Base-by-base conservation (phyloP, 805 yeast species). In the Tetrapisispora pingtungensis region DNA sequence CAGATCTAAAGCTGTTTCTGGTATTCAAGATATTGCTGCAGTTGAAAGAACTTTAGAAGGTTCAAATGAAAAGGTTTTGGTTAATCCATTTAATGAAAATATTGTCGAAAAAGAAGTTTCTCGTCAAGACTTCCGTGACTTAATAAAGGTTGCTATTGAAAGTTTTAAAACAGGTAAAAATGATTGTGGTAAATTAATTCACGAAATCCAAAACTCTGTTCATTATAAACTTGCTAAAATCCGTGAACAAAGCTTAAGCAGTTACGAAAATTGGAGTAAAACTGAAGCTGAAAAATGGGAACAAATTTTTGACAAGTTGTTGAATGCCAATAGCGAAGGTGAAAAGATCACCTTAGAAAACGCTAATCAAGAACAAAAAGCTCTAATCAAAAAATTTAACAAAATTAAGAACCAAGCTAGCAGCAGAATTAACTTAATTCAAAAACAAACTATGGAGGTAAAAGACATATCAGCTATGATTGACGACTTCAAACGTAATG, bases 251-350 rank as follows among this genome's bases (percentile, higher is more conserved):
- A 3, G 1, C 1, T 26, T 35, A 10, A 36, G 31, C 4, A 19
- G 14, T 22, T 42, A 42, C 13, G 18, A 17, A 7, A n/a, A 24
- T 5, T 42, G 45, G 45, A 22, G 18, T 18, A 33, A 42, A 36
- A n/a, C 17, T 17, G 35, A 31, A 14, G 24, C 18, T 10, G 85
- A 81, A 55, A 81, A 81, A 45, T 82, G 81, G 67, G 77, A 80
- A 8, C 86, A 81, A 42, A 73, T 75, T 7, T 70, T 83, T 7
- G 68, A 80, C 43, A 70, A 66, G 4, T 3, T 18, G 13, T 35
- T 15, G 32, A 37, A 26, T 13, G 32, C 19, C 22, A 8, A n/a
- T 15, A 36, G 27, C 26, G 33, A 27, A 13, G 41, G 38, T 10
- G 42, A 43, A 39, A 30, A 33, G 24, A 17, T 40, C 18, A 17